Conservation (phyloP, 225 moss, liverwort and hornwort species). For the Climacium dendroides region DNA sequence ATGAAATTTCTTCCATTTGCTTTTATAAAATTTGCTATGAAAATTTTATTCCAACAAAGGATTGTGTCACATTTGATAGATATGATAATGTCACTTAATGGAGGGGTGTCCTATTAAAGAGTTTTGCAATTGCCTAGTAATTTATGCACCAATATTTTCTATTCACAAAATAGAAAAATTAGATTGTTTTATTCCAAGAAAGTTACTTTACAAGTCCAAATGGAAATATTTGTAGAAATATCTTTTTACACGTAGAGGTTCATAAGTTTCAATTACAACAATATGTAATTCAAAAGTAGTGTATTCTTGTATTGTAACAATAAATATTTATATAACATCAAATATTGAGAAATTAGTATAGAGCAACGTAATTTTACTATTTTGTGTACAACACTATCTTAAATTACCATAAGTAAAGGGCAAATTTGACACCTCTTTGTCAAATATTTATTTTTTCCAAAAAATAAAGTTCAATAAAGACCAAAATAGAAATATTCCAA, state of each 20-base stretch:
- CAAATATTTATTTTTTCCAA: background rate
- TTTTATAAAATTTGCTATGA: background rate
- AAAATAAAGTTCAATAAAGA: background rate
- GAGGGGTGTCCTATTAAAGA: background rate
- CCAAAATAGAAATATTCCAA: background rate
- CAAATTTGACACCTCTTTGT: background rate
- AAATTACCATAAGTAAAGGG: background rate
- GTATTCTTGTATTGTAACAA: too few species aligned
- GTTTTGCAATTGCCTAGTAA: background rate
- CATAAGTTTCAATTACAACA: too few species aligned
- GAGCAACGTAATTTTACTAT: too few species aligned
- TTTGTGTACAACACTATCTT: background rate
- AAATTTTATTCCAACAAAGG: background rate
- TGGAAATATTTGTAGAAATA: too few species aligned
- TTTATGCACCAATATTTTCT: background rate
- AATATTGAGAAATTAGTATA: too few species aligned
- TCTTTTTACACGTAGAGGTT: too few species aligned
- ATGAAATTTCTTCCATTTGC: background rate
- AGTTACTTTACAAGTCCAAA: too few species aligned
- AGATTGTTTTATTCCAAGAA: too few species aligned
- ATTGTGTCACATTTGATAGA: background rate
- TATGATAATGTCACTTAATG: background rate
- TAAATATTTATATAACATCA: too few species aligned
- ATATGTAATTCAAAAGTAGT: too few species aligned
- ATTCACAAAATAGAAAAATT: background rate